These are phyloP conservation scores for Hypoxylon subgilvum DNA, from an alignment of 495 filamentous ascomycete genomes.

Conservation along the genomic window DNA sequence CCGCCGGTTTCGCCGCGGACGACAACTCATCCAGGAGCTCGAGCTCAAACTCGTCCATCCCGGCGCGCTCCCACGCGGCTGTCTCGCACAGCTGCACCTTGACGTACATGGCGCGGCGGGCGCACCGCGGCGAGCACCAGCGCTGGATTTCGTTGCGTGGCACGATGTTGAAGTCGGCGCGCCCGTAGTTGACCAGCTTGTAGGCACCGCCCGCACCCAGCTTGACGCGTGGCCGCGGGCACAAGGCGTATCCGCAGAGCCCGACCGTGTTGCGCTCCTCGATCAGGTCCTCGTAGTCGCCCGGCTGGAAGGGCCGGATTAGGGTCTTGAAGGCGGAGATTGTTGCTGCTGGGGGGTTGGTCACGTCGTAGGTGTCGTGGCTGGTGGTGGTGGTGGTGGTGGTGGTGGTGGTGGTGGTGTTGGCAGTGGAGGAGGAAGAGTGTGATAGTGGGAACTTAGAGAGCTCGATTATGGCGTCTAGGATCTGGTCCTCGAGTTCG, in stretches of 20 bases:
- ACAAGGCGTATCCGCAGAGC: slow-evolving; percentile 83
- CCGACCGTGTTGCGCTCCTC: slow-evolving; percentile 82
- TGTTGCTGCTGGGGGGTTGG: slow-evolving; percentile 64
- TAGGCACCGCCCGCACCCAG: slow-evolving; percentile 53
- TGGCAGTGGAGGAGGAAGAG: slow-evolving; percentile 6
- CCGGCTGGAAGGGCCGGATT: slow-evolving; percentile 75
- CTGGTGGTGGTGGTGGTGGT: slow-evolving; percentile 1
- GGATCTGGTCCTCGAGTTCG: slow-evolving; percentile 63
- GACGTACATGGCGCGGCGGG: slow-evolving; percentile 77
- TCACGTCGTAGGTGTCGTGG: slow-evolving; percentile 56
- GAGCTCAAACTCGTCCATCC: slow-evolving; percentile 50
- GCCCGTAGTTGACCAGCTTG: slow-evolving; percentile 53
- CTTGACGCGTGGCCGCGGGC: slow-evolving; percentile 61
- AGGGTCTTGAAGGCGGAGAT: slow-evolving; percentile 60
- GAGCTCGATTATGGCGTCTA: slow-evolving; percentile 68
- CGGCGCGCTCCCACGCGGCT: slow-evolving; percentile 75
- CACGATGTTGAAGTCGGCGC: slow-evolving; percentile 59
- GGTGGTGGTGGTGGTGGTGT: neutral
- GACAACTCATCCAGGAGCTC: slow-evolving; percentile 61
- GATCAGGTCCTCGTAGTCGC: slow-evolving; percentile 85
- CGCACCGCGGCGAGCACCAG: slow-evolving; percentile 87
- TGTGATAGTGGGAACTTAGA: slow-evolving; percentile 70
- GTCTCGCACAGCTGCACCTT: slow-evolving; percentile 82
- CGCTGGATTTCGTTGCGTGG: slow-evolving; percentile 73
- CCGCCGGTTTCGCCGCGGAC: slow-evolving; percentile 16